Percentiles rank a stretch among this genome's conserved stretches.
Evolutionary conservation across 306 rosid genomes (phyloP).

Genomic region (Rosa chinensis): DNA sequence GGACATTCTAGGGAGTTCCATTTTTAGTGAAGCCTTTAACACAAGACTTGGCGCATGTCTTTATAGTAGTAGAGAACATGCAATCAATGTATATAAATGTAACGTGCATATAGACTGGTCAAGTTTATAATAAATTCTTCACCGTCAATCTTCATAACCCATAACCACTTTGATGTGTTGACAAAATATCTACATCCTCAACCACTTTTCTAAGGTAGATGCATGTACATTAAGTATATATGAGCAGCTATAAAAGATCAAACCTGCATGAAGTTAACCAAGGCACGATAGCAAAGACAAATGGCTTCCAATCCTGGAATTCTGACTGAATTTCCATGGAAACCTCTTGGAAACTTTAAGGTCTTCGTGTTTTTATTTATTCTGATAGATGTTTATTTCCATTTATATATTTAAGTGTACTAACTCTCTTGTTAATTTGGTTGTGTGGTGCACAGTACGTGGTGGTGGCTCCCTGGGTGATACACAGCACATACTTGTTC

Average conservation of each 20-base stretch:
- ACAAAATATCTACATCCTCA: background rate
- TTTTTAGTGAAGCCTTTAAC: no score
- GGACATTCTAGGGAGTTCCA: no score
- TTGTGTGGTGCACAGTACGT: no score
- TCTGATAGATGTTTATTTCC: no score
- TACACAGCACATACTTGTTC: no score
- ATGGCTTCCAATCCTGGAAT: constrained; percentile 56
- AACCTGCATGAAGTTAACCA: background rate
- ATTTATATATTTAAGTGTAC: no score
- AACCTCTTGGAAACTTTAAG: constrained; percentile 50
- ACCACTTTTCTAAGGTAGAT: background rate
- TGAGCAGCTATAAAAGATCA: background rate
- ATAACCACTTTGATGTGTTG: background rate
- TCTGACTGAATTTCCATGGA: constrained; percentile 63
- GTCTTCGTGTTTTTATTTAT: constrained; percentile 12
- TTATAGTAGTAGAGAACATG: no score
- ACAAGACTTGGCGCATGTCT: no score
- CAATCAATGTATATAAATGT: no score
- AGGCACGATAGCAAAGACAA: background rate
- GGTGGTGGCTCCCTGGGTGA: no score
- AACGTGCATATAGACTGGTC: background rate
- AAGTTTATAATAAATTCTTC: background rate
- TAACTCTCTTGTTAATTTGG: no score
- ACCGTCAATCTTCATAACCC: background rate
- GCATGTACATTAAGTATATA: background rate